Evolutionary conservation across 1,139 yeast species (phyloP).

Genomic region (Candida pseudocylindracea): DNA sequence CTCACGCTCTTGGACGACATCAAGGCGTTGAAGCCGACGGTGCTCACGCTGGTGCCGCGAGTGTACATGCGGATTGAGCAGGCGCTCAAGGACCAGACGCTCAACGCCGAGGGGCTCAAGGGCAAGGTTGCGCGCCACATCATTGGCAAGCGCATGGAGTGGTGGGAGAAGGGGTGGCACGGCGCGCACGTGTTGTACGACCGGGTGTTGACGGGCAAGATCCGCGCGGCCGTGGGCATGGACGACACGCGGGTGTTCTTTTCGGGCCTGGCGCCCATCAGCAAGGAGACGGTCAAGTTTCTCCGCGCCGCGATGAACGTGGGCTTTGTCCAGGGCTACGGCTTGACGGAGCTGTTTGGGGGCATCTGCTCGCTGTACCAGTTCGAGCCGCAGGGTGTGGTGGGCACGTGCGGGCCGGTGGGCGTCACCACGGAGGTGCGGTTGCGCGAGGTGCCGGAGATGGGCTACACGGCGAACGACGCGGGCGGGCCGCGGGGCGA

Average conservation of each 20-base stretch:
- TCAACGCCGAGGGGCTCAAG: constrained; percentile 6
- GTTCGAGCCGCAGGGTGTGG: constrained; percentile 9
- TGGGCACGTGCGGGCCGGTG: constrained; percentile 32
- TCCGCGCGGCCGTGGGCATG: constrained; percentile 15
- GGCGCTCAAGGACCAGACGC: constrained; percentile 5
- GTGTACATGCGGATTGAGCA: constrained; percentile 8
- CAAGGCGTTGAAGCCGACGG: constrained; percentile 11
- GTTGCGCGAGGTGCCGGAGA: constrained; percentile 42
- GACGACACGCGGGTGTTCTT: constrained; percentile 9
- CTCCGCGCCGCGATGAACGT: constrained; percentile 15
- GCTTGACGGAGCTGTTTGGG: constrained; percentile 23
- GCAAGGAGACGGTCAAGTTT: constrained; percentile 17
- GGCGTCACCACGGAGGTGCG: constrained; percentile 30
- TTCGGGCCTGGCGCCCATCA: constrained; percentile 22
- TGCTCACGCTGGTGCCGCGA: constrained; percentile 7
- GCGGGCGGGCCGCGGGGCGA: constrained; percentile 13
- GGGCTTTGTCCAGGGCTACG: constrained; percentile 21
- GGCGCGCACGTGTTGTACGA: constrained; percentile 14
- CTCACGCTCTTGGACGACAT: constrained; percentile 16
- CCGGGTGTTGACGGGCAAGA: constrained; percentile 5
- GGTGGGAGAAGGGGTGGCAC: constrained; percentile 9
- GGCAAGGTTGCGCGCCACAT: constrained; percentile 9
- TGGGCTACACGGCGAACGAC: constrained; percentile 30
- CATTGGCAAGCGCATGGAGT: constrained; percentile 11
- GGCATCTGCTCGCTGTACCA: constrained; percentile 12